Base-by-base conservation (phyloP, 176 grass and related monocot genomes). In the Calamus simplicifolius region DNA sequence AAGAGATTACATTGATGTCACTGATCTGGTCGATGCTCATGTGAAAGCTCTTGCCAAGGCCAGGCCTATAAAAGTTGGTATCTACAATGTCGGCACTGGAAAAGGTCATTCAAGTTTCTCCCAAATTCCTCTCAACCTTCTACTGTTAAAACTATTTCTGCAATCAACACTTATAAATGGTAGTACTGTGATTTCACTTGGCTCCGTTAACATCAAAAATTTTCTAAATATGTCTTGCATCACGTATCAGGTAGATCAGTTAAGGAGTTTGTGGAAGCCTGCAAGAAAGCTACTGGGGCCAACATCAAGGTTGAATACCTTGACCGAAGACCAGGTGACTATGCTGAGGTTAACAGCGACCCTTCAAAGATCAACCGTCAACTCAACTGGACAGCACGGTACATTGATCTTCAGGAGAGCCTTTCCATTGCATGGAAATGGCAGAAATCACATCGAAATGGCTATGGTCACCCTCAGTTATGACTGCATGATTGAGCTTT, bases 71-170 rank as follows among this genome's bases (percentile, higher is more conserved):
- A 31, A 92, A 81, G 93, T 92, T 73, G 87, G 92, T 70, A 88
- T 97, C 72, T 97, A 91, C 58, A 97, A 97, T 69, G 93, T 97
- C 28, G 93, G 87, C 59, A 98, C 93, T n/a, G 93, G 93, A 30
- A 57, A 70, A 85, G 93, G 92, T 96, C 61, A 29, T 73, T 75
- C 6, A 51, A 62, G 51, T 18, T 61, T 71, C 52, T 54, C 64
- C 63, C 5, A 12, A 43, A 12, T 43, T 43, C 5, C 8, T 35
- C 35, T 43, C 35, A 43, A 12, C 2, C 0, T 13, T 43, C 35
- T 43, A 10, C 6, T 43, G 35, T 43, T 43, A 23, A 23, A n/a
- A 23, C 21, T 23, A 23, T 23, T 23, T 23, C 21, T 23, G 21
- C 21, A 43, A 43, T 43, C 35, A 43, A 10, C 12, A 1, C 35